Percentiles rank a stretch among this genome's conserved stretches.
Evolutionary conservation across 2,329 filamentous ascomycete species (phyloP).

Genomic region (Chrysosporium queenslandicum): DNA sequence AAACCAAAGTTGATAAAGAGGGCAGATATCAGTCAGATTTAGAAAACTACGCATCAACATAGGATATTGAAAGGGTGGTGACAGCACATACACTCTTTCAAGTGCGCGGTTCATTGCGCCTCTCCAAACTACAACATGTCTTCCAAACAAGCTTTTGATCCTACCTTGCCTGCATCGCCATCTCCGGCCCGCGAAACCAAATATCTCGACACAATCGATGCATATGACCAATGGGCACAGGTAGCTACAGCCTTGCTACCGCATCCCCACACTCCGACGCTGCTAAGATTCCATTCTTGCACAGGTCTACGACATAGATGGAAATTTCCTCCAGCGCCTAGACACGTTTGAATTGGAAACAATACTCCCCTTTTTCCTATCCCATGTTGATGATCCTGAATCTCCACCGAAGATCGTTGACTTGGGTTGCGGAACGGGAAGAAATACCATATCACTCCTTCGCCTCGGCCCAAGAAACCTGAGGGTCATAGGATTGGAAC

Average conservation of each 20-base stretch:
- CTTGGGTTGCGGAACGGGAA: constrained; percentile 55
- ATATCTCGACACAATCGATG: constrained; percentile 30
- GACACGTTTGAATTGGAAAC: constrained; percentile 48
- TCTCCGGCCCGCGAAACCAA: constrained; percentile 16
- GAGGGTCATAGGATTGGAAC: constrained; percentile 47
- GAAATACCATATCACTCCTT: constrained; percentile 49
- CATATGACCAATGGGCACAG: constrained; percentile 33
- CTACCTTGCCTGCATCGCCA: neutral
- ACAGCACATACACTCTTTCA: too few species aligned
- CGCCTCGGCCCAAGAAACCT: constrained; percentile 2
- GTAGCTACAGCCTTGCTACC: constrained; percentile 18
- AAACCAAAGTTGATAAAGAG: neutral
- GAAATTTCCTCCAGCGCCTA: constrained; percentile 56
- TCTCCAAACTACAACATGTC: neutral
- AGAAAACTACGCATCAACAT: neutral
- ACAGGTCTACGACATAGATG: constrained; percentile 53
- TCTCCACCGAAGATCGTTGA: constrained; percentile 43
- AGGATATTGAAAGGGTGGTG: too few species aligned
- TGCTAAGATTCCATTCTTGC: neutral
- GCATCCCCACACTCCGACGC: neutral
- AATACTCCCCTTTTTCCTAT: constrained; percentile 43
- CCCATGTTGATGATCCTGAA: constrained; percentile 19
- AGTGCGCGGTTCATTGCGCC: neutral
- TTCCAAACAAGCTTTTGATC: neutral
- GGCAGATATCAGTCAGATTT: neutral